Conservation (phyloP, 768 basidiomycete genomes). For the Mycena venus region DNA sequence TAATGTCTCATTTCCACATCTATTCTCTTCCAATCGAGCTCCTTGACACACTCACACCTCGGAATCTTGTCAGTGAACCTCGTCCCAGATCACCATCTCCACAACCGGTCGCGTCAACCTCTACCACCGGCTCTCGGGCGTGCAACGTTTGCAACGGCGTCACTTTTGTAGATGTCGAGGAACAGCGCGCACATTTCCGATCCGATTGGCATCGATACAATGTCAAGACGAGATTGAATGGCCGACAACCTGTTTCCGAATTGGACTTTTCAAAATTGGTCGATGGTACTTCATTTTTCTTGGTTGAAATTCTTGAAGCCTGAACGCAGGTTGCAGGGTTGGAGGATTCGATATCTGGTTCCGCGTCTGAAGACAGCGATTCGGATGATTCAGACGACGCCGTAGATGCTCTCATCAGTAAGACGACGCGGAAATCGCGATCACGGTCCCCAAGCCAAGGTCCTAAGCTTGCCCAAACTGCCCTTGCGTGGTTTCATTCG, state of each 20-base stretch:
- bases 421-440: constrained; percentile 62
- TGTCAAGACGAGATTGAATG: constrained; percentile 83
- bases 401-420: constrained; percentile 76
- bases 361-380: constrained; percentile 74
- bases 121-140: constrained; percentile 61
- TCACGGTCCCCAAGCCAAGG: constrained; percentile 60
- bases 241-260: constrained; percentile 75
- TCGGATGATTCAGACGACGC: constrained; percentile 68
- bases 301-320: background rate
- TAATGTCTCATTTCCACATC: constrained; percentile 66
- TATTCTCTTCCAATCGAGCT: constrained; percentile 81
- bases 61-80: constrained; percentile 65
- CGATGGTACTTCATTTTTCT: constrained; percentile 70
- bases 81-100: constrained; percentile 47
- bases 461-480: constrained; percentile 58
- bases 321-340: constrained; percentile 58
- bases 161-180: constrained; percentile 79
- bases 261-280: constrained; percentile 81
- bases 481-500: constrained; percentile 93
- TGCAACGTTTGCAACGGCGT: constrained; percentile 83
- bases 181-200: constrained; percentile 88
- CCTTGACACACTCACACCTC: constrained; percentile 77
- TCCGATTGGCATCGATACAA: constrained; percentile 99
- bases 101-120: constrained; percentile 43
- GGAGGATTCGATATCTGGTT: constrained; percentile 93